Base-by-base conservation (phyloP, 371 early-diverging fungal species). In the Mortierella sp. region DNA sequence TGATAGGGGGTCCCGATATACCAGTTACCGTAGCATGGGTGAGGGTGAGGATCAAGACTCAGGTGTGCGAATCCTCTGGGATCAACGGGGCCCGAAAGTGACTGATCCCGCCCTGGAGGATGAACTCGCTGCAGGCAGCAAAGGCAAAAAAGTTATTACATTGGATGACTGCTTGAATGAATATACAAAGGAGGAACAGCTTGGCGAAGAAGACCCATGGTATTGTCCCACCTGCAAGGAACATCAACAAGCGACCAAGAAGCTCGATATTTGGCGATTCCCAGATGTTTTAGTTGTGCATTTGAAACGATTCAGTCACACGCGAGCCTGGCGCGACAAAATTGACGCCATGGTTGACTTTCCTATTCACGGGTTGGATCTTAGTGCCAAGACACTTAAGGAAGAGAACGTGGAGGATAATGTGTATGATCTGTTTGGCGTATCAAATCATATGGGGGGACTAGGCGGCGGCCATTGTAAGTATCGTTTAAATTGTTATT, bases 391-490 rank as follows among this genome's bases (percentile, higher is more conserved):
- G 53, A 61, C 60, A 6, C 79, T 69, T 40, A 66, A 57, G 55
- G 77, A 36, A 62, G 76, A 65, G 58, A 72, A 84, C 9, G 75
- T 84, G 11, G 77, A 87, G 15, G 66, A 76, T 7, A 78, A 86
- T 4, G 86, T 95, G 1, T 97, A 97, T 76, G 97, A 97, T 70
- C 83, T 97, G 45, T 94, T 89, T 84, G 96, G 93, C 0, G 94
- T 97, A 8, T 95, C 94, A 62, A 97, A 97, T 75, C 97, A 97
- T 74, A 95, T 88, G 87, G 97, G 97, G 43, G 96, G 96, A 9
- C 79, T 96, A 57, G 97, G 97, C 55, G 97, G 97, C 55, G 98
- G 98, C 38, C 98, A 97, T 75, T 97, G 93, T 92, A 90, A 88
- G 91, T 86, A 24, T 28, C n/a, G 21, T 53, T 36, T 36, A 36